Evolutionary conservation across 2,329 filamentous ascomycete species (phyloP), one percentile per base, ranked within the genome.

Genomic region (Gliomastix tumulicola): DNA sequence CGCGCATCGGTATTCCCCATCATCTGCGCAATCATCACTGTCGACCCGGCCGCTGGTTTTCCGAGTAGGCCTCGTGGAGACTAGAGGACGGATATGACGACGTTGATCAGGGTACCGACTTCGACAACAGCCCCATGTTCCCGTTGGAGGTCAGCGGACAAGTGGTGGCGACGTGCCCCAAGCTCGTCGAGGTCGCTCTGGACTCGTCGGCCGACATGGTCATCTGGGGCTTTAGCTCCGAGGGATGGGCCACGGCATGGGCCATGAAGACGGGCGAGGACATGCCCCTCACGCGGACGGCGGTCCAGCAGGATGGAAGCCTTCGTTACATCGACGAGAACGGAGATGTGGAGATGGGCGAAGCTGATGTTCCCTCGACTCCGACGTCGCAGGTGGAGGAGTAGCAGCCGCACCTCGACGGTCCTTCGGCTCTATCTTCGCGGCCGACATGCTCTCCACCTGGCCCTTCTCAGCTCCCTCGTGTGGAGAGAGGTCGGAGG

Each of bases 191-290:
- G 44, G 46, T 62, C 35, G 49, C 51, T 17, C 37, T 62, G 9
- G 50, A 58, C 23, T 49, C 51, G 18, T 54, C 47, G 21, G 53
- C 54, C 6, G 50, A 57, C 30, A 49, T 61, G 50, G 41, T 60
- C 17, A 43, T 62, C 36, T 62, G 54, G 58, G 55, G 48, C 3
- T 59, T 59, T 35, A 52, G 49, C 35, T 45, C 49, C 27, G 51
- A 59, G n/a, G 58, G 58, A 16, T 55, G 47, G 52, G 51, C 51
- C 19, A 49, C 44, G 36, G 49, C 51, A 23, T 62, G 57, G 58
- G 50, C 47, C 15, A 36, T 60, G 23, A 41, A 55, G 34, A 42
- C 41, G 34, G 35, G 30, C 18, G 41, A 46, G 15, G 28, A 25
- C n/a, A 27, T 9, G 27, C 37, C 35, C 15, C 35, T 44, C 30